Evolutionary conservation across 768 basidiomycete genomes (phyloP).

Genomic region (Leucocoprinus birnbaumii): DNA sequence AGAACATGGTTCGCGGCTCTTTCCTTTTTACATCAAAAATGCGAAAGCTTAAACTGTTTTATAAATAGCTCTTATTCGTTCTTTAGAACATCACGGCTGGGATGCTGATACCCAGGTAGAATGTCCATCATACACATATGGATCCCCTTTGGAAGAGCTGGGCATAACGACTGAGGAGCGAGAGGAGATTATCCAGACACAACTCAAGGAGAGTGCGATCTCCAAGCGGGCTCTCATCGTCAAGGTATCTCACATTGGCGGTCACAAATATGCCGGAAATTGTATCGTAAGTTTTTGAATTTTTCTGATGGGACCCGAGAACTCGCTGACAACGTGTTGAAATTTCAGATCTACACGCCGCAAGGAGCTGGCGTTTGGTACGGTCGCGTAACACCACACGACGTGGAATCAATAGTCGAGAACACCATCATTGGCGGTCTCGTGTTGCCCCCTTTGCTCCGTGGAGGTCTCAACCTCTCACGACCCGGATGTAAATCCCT

Average conservation of each 20-base stretch:
- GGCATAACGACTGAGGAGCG: constrained; percentile 48
- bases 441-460: constrained; percentile 80
- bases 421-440: constrained; percentile 86
- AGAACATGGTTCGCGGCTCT: constrained; percentile 53
- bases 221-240: constrained; percentile 79
- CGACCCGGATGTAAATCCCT: constrained; percentile 65
- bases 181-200: constrained; percentile 50
- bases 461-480: constrained; percentile 81
- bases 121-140: constrained; percentile 43
- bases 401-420: constrained; percentile 81
- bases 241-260: constrained; percentile 87
- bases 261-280: constrained; percentile 91
- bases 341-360: constrained; percentile 76
- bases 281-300: constrained; percentile 63
- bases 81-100: constrained; percentile 70
- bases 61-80: constrained; percentile 54
- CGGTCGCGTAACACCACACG: constrained; percentile 88
- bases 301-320: constrained; percentile 2
- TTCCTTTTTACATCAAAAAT: background rate
- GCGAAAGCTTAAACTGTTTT: background rate
- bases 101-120: constrained; percentile 73
- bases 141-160: constrained; percentile 60
- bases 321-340: constrained; percentile 1
- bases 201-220: constrained; percentile 47
- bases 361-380: constrained; percentile 89